Evolutionary conservation across 768 basidiomycete genomes (phyloP), one percentile per base, ranked within the genome.

Genomic region (Suillus alpinus): DNA sequence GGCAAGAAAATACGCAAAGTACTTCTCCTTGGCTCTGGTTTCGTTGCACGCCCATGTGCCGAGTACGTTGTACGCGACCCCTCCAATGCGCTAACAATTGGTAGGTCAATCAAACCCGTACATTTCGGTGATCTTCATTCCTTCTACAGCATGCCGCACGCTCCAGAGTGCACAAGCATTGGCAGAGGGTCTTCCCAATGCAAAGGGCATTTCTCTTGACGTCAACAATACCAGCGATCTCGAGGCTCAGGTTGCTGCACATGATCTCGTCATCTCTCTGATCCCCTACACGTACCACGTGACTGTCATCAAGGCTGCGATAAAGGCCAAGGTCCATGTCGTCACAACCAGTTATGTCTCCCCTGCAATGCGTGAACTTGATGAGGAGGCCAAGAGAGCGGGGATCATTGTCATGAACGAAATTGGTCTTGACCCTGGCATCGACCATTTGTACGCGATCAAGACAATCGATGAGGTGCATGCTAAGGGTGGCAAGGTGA

Each of bases 351-450:
- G 89, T 62, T 98, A 99, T 72, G 87, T 98, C 70, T 94, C 89
- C 52, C 92, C 91, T 20, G 90, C 89, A 8, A 95, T 98, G 87
- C 86, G 84, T 60, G 95, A 84, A 63, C 85, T 98, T 40, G 89
- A 98, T 63, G 83, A 81, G 52, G 87, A 84, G 55, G 91, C 83
- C 58, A 90, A 89, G 77, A 84, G 86, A 59, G 95, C 95, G 1
- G 95, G 95, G 6, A 93, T 98, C 68, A 81, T 94, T 57, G 92
- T 98, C 65, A 81, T 98, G 83, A 99, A 99, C 76, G 97, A 99
- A 79, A 92, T 99, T 68, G 97, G 97, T 56, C 83, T 99, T 46
- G 96, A 98, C 75, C 95, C 95, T 52, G 95, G 95, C 70, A 92
- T 96, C 62, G 93, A 95, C 74, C 93, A 95, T 74, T 75, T 97